Base-by-base conservation (phyloP, 352 stramenopile genomes). In the Halophytophthora polymorphica region DNA sequence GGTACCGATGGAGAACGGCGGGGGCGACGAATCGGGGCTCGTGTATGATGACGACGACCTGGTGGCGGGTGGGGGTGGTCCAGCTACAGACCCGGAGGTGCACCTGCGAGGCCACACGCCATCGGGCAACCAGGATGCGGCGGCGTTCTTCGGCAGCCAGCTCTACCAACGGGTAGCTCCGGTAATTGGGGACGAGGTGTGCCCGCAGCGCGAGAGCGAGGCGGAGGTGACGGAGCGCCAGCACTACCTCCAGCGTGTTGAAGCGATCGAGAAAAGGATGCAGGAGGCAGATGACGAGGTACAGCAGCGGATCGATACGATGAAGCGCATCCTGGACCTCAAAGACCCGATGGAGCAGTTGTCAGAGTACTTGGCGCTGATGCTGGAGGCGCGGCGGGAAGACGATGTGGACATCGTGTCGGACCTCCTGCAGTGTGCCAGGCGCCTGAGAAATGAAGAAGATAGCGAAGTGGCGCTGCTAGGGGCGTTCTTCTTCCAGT, bases 401-500 rank as follows among this genome's bases (percentile, higher is more conserved):
- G 61, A 66, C 0, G 46, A 69, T 5, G 46, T 67, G 29, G 48
- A 73, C n/a, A 58, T 84, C 48, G 62, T 80, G 2, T 31, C 58
- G 6, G 76, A 89, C 25, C 53, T 91, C 18, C 49, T 89, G 38
- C 53, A 83, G 40, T 84, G 73, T 33, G 67, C 73, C 13, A 66
- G 58, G 15, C 66, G 62, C 18, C 58, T 91, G 64, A 61, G 22
- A 8, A 56, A 69, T 18, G 41, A 65, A 14, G 50, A 76, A 35
- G 80, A 89, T 53, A 71, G 54, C 19, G 80, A 91, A 38, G 61
- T 77, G 19, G 75, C 77, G 12, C 63, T 83, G 22, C 42, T 91
- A 17, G 77, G 61, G 12, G 69, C 75, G 4, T 91, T 89, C 38
- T 77, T 88, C 56, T 88, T 88, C 47, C 41, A 71, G 38, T 69